Percentiles rank a stretch among this genome's conserved stretches.
Evolutionary conservation across 805 yeast species (phyloP).

Genomic region (Cyberlindnera euphorbiae): DNA sequence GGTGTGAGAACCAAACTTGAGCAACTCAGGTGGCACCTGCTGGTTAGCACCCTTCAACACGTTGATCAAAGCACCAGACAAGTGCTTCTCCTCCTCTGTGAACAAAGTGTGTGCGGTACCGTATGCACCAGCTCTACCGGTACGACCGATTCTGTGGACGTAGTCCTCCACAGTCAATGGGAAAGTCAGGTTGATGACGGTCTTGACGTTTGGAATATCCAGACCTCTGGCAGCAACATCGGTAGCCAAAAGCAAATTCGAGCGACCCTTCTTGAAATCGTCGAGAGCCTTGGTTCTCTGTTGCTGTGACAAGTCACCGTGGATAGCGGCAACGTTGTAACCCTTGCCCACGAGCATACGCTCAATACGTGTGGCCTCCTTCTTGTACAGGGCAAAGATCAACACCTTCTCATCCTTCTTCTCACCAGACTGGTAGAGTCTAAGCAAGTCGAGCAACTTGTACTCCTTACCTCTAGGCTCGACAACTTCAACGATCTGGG

Average conservation of each 20-base stretch:
- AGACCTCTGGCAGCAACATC: constrained; percentile 98
- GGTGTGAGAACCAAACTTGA: constrained; percentile 96
- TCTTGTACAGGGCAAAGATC: constrained; percentile 91
- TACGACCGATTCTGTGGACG: constrained; percentile 96
- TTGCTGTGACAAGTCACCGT: constrained; percentile 89
- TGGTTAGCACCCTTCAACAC: constrained; percentile 92
- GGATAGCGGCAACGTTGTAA: constrained; percentile 84
- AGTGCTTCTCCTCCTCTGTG: constrained; percentile 94
- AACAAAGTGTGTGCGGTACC: constrained; percentile 95
- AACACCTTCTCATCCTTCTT: constrained; percentile 74
- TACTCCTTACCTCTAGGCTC: constrained; percentile 73
- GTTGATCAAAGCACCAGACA: constrained; percentile 90
- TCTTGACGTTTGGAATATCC: constrained; percentile 95
- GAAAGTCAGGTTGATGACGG: constrained; percentile 91
- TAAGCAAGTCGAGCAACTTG: constrained; percentile 63
- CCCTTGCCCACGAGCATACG: constrained; percentile 66
- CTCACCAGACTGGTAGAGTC: constrained; percentile 66
- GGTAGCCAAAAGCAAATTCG: constrained; percentile 82
- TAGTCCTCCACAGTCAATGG: constrained; percentile 96
- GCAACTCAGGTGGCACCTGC: constrained; percentile 89
- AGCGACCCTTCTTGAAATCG: constrained; percentile 75
- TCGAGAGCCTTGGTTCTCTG: constrained; percentile 88
- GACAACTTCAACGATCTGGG: constrained; percentile 89
- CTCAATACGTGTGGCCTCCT: constrained; percentile 93
- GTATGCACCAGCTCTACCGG: constrained; percentile 94